Evolutionary conservation across 176 grass and related monocot genomes (phyloP).

Genomic region (Eragrostis curvula): DNA sequence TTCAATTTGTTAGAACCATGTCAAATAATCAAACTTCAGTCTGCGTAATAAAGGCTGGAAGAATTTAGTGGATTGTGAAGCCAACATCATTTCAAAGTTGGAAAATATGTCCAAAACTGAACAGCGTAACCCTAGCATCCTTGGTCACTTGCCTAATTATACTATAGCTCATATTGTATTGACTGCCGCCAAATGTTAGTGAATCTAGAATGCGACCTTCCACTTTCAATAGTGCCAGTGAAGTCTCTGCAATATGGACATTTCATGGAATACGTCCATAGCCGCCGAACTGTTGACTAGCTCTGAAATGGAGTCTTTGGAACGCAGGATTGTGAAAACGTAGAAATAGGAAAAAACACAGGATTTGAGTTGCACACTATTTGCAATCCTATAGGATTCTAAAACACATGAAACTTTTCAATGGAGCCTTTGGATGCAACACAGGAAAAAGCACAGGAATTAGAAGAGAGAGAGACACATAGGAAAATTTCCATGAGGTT

Average conservation of each 20-base stretch:
- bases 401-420: too few species aligned
- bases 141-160: slow-evolving; percentile 34
- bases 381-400: too few species aligned
- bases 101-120: slow-evolving; percentile 32
- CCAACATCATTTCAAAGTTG: slow-evolving; percentile 23
- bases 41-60: slow-evolving; percentile 21
- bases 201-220: slow-evolving; percentile 30
- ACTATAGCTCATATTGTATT: slow-evolving; percentile 1
- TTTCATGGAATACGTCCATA: slow-evolving; percentile 22
- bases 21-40: slow-evolving; percentile 28
- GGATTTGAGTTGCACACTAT: too few species aligned
- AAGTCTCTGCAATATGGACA: slow-evolving; percentile 14
- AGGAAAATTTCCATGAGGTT: too few species aligned
- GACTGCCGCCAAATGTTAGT: slow-evolving; percentile 1
- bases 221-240: slow-evolving; percentile 30
- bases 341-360: too few species aligned
- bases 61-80: slow-evolving; percentile 20
- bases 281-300: slow-evolving; percentile 9
- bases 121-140: not conserved
- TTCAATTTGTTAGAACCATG: slow-evolving; percentile 28
- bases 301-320: slow-evolving; percentile 36
- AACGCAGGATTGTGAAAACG: too few species aligned
- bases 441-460: too few species aligned
- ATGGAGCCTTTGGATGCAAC: too few species aligned
- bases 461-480: too few species aligned